Base-by-base conservation (phyloP, 2,329 filamentous ascomycete species). In the Ascochyta fabae region DNA sequence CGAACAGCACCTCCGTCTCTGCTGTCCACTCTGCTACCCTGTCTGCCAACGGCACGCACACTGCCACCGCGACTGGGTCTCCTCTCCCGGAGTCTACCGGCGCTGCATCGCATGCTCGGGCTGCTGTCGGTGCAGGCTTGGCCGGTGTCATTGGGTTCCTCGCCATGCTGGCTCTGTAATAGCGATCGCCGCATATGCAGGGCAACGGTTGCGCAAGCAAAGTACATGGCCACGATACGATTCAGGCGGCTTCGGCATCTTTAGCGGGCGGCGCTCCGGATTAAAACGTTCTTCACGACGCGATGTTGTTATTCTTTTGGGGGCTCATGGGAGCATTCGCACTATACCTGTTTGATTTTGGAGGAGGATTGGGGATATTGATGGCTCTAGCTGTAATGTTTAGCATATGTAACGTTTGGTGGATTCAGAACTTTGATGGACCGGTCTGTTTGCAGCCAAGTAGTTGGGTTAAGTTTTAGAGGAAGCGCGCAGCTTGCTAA, bases 81-180 rank as follows among this genome's bases (percentile, higher is more conserved):
- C 58, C 44, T 36, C 48, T 49, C 58, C 65, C 43, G 57, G 57
- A 52, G 48, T 27, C 53, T 53, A 67, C 56, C 23, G 64, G 63
- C 44, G 71, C 63, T n/a, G 76, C 76, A 6, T 60, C 74, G 27
- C 53, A 74, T 41, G 75, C 76, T 4, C 73, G 74, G 36, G 74
- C 71, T 39, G 66, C 76, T 22, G 53, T 77, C 27, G 77, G 77
- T 49, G 73, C 72, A 22, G 75, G 76, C 43, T 46, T 80, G 26
- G 76, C 73, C 51, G 78, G 77, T 49, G 72, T 69, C 5, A 43
- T 77, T 24, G 77, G 75, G n/a, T 61, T 81, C 42, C 53, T 80
- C 31, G 78, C 75, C 61, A 70, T 80, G 61, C 67, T 81, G 51
- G 77, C 73, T 43, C 59, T 80, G 56, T 81, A 76, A 70, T 62